These are phyloP conservation scores for Vicia faba DNA, from an alignment of 306 rosid species.

Conservation along the genomic window DNA sequence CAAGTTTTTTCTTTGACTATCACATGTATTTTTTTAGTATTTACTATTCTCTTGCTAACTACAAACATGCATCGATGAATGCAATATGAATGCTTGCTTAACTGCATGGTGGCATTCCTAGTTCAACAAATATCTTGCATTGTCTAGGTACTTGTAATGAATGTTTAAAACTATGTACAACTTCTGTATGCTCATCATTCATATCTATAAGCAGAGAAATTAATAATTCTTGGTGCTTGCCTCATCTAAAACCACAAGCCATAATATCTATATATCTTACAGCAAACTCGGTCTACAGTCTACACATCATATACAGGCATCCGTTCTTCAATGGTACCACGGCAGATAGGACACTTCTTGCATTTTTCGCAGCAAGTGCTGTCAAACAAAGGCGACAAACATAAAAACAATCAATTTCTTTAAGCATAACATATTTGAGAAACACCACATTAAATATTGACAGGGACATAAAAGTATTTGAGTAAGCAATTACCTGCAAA, in stretches of 20 bases:
- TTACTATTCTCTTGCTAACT: neutral
- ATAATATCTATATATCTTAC: slow-evolving; percentile 35
- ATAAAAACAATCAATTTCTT: neutral
- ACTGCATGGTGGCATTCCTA: neutral
- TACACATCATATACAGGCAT: slow-evolving; percentile 71
- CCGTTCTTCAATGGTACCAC: slow-evolving; percentile 63
- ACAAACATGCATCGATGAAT: neutral
- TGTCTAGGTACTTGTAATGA: slow-evolving; percentile 1
- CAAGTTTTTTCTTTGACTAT: neutral
- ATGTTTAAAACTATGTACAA: slow-evolving; percentile 39
- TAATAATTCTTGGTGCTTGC: slow-evolving; percentile 45
- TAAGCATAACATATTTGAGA: neutral
- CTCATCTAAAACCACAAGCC: slow-evolving; percentile 59
- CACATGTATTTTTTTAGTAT: neutral
- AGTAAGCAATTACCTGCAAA: slow-evolving; percentile 62
- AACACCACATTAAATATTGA: neutral
- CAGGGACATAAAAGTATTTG: neutral
- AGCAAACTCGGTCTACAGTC: slow-evolving; percentile 45
- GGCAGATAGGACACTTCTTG: slow-evolving; percentile 82
- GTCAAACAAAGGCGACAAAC: slow-evolving; percentile 32
- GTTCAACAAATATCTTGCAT: slow-evolving; percentile 16
- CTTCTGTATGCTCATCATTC: slow-evolving; percentile 24
- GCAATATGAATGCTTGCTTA: slow-evolving; percentile 1
- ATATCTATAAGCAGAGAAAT: slow-evolving; percentile 30
- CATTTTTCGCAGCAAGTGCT: slow-evolving; percentile 85